These are phyloP conservation scores for Centrapalus pauciflorus DNA, from an alignment of 129 eudicot species.

Conservation along the genomic window DNA sequence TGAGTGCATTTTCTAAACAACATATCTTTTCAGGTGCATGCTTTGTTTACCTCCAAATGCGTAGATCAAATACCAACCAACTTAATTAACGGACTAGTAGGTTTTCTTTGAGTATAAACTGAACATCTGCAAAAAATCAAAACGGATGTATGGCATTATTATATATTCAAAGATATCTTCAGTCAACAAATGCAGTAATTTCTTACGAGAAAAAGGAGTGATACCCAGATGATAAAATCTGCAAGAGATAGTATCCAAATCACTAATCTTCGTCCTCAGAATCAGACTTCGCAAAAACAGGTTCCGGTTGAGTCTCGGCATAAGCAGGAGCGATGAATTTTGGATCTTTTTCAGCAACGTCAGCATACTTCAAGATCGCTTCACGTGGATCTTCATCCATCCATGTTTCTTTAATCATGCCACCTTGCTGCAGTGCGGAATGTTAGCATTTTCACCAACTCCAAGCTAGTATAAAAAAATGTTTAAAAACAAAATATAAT, in stretches of 20 bases:
- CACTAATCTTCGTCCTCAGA: slow-evolving; percentile 83
- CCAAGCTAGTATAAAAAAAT: slow-evolving; percentile 24
- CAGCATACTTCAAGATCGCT: slow-evolving; percentile 94
- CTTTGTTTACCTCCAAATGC: no score
- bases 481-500: not conserved
- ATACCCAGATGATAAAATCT: slow-evolving; percentile 1
- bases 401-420: slow-evolving; percentile 97
- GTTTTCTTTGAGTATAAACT: no score
- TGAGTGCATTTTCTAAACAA: no score
- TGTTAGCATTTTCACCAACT: slow-evolving; percentile 2
- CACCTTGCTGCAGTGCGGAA: slow-evolving; percentile 78
- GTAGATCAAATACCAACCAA: no score
- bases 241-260: not conserved
- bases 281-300: slow-evolving; percentile 81
- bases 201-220: not conserved
- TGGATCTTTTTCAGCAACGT: slow-evolving; percentile 89
- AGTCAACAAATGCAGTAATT: not conserved
- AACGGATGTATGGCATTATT: no score
- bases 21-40: no score
- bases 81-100: no score
- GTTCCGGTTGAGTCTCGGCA: slow-evolving; percentile 84
- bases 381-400: slow-evolving; percentile 99
- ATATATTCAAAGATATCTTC: no score
- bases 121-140: no score
- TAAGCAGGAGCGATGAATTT: slow-evolving; percentile 95